Base-by-base conservation (phyloP, 495 filamentous ascomycete genomes). In the Articulospora tetracladia region DNA sequence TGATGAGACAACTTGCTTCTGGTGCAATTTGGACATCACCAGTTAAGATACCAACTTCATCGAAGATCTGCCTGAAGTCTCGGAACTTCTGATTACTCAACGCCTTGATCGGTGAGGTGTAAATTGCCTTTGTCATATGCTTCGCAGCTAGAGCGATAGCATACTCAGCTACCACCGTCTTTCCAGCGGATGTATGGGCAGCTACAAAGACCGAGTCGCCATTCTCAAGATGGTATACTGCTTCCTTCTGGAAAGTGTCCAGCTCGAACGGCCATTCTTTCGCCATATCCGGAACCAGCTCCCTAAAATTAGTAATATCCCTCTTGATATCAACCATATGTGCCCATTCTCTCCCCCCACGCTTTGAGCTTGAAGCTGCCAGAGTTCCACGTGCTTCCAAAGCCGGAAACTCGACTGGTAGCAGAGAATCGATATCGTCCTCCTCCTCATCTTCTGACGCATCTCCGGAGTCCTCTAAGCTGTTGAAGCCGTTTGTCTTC, bases 101-200 rank as follows among this genome's bases (percentile, higher is more conserved):
- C 1, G 94, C 94, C 76, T 98, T 98, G 77, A 98, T 98, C 1
- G 94, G 94, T 4, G 94, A 98, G 0, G 94, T 98, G 72, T 98
- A 98, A 63, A 98, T 97, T 27, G 94, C 93, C 69, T 98, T 98
- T 26, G 94, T 98, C 94, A 97, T 98, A 70, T 98, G 94, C 66
- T 92, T 95, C 4, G 89, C 89, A 25, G 94, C 94, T 63, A 98
- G 76, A 2, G 95, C 92, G 73, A 98, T 98, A 25, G 92, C 94
- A 73, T 98, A 98, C 68, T 98, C 94, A 23, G 94, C 94, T 7
- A 98, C 94, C 1, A 98, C 94, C 2, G 94, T 98, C 78, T 98
- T 98, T 34, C 94, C 94, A 26, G 94, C 94, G 20, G 95, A 98
- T 0, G 94, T 98, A 71, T 98, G 94, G 3, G 94, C 94, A n/a